phyloP scores from a whole-genome alignment of 164 flowering plant species.

The Santalum album region DNA sequence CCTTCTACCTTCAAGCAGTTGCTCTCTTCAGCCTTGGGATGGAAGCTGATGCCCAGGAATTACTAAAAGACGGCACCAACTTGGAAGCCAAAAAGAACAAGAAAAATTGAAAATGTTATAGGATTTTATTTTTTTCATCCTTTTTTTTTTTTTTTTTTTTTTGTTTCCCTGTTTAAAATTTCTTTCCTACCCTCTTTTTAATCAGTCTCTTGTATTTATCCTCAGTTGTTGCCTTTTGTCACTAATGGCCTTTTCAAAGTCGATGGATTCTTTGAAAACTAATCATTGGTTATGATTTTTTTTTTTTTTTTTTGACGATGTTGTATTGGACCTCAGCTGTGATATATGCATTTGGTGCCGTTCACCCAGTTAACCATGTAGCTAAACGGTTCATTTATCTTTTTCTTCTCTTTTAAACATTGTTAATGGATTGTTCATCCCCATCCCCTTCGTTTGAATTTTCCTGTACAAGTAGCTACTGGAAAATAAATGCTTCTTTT shows the following conservation, averaged over 20 bases:
- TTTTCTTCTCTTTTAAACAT: no score
- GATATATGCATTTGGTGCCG: no score
- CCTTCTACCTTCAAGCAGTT: conserved; percentile 76
- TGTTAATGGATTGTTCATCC: no score
- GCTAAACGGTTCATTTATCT: no score
- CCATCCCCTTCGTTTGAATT: no score
- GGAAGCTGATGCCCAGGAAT: conserved; percentile 76
- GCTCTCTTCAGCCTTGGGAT: conserved; percentile 77
- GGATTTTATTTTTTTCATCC: no score
- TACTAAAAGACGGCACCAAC: conserved; percentile 63
- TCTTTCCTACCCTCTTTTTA: background rate
- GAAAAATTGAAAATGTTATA: conserved; percentile 50
- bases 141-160: conserved; percentile 8
- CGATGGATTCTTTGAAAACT: conserved; percentile 7
- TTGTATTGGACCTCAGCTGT: no score
- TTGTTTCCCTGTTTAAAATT: no score
- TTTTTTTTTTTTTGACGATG: no score
- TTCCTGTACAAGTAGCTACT: no score
- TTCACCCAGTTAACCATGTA: no score
- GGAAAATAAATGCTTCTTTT: no score
- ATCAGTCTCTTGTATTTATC: background rate
- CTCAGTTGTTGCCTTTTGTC: background rate
- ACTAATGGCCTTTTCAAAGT: background rate
- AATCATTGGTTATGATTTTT: background rate
- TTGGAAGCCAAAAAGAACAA: conserved; percentile 65